Evolutionary conservation across 306 rosid species (phyloP).

Genomic region (Cucurbita ficifolia): DNA sequence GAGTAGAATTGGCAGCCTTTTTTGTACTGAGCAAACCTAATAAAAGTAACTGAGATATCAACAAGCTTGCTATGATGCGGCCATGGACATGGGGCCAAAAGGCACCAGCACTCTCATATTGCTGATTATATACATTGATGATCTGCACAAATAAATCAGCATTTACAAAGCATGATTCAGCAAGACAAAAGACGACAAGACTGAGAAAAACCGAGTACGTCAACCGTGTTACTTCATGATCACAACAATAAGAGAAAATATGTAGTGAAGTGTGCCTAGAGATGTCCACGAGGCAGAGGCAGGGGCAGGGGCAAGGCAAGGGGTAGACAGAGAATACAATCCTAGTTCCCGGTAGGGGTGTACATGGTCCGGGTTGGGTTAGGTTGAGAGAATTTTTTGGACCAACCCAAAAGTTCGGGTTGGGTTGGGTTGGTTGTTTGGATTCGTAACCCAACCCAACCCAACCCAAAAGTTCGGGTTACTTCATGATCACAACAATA

Average conservation of each 20-base stretch:
- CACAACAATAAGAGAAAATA: neutral
- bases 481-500: too few relatives aligned
- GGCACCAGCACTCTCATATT: constrained; percentile 87
- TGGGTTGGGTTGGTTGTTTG: too few relatives aligned
- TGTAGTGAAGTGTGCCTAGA: neutral
- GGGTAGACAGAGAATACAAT: too few relatives aligned
- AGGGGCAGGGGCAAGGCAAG: too few relatives aligned
- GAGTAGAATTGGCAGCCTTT: constrained; percentile 88
- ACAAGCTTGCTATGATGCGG: constrained; percentile 84
- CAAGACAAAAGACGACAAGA: neutral
- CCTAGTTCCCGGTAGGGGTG: too few relatives aligned
- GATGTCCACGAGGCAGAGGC: too few relatives aligned
- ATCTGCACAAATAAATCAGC: constrained; percentile 31
- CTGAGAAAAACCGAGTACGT: neutral
- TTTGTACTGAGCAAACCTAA: constrained; percentile 92
- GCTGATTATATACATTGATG: constrained; percentile 89
- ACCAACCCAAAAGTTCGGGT: too few relatives aligned
- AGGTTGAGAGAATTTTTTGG: too few relatives aligned
- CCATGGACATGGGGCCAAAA: constrained; percentile 95
- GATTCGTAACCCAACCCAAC: too few relatives aligned
- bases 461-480: too few relatives aligned
- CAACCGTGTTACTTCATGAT: neutral
- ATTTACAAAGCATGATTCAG: neutral
- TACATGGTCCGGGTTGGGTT: too few relatives aligned
- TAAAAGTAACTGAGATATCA: constrained; percentile 80